Conservation (phyloP, 2,329 filamentous ascomycete species). For the Hypoxylon sp. region DNA sequence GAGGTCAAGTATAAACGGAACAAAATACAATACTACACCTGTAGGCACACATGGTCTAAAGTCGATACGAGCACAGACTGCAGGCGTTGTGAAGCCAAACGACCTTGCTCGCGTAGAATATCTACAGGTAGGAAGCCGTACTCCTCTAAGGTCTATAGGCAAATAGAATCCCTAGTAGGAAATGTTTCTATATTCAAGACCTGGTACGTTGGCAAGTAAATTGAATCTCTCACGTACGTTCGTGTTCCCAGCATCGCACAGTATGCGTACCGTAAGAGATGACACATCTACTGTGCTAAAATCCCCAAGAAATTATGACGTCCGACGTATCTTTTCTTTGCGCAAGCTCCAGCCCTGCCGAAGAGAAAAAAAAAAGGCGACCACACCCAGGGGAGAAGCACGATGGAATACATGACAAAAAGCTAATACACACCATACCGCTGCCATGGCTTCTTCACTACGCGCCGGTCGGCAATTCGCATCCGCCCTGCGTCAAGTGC, state of each 20-base stretch:
- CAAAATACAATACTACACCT: no score
- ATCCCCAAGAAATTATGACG: constrained; percentile 37
- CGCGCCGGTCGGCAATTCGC: constrained; percentile 29
- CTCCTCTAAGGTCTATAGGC: no score
- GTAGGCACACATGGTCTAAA: no score
- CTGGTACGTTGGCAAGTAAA: not conserved
- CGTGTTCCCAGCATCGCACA: not conserved
- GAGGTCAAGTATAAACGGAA: no score
- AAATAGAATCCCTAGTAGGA: no score
- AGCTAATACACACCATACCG: constrained; percentile 18
- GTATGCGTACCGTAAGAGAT: not conserved
- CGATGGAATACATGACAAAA: constrained; percentile 19
- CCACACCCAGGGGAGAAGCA: constrained; percentile 2
- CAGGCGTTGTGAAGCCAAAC: no score
- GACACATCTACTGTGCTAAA: not conserved
- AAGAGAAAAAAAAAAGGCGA: constrained; percentile 1
- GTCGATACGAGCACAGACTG: no score
- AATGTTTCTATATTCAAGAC: no score
- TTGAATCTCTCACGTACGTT: no score
- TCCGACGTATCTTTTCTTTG: constrained; percentile 36
- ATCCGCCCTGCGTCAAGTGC: constrained; percentile 23
- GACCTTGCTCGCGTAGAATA: no score
- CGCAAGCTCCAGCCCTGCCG: constrained; percentile 18
- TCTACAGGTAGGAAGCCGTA: no score
- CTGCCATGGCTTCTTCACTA: constrained; percentile 36